Evolutionary conservation across 1,139 yeast species (phyloP).

Genomic region (Geotrichum citri-aurantii): DNA sequence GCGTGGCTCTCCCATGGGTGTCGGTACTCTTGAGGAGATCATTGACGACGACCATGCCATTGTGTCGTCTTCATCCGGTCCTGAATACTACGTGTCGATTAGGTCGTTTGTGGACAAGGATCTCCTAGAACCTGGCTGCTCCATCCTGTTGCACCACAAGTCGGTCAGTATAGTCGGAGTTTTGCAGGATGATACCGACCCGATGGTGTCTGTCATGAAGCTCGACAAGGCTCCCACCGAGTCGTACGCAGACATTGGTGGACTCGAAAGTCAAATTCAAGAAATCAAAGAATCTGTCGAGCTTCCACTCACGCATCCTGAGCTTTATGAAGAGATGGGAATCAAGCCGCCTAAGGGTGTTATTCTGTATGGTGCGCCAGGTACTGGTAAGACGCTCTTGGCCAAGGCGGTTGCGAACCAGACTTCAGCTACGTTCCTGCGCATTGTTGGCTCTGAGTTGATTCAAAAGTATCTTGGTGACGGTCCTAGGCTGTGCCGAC

Average conservation of each 20-base stretch:
- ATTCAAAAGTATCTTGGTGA: constrained; percentile 97
- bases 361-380: constrained; percentile 96
- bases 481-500: constrained; percentile 93
- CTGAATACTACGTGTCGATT: constrained; percentile 93
- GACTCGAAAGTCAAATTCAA: constrained; percentile 91
- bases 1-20: constrained; percentile 94
- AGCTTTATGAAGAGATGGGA: constrained; percentile 97
- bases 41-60: constrained; percentile 98
- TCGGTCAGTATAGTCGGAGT: constrained; percentile 94
- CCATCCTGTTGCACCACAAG: constrained; percentile 91
- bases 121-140: constrained; percentile 94
- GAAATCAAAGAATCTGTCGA: constrained; percentile 98
- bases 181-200: constrained; percentile 93
- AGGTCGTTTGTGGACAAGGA: constrained; percentile 98
- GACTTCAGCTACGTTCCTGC: constrained; percentile 90
- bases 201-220: constrained; percentile 97
- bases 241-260: constrained; percentile 96
- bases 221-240: constrained; percentile 96
- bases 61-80: constrained; percentile 92
- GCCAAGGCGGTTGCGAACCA: constrained; percentile 99
- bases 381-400: constrained; percentile 94
- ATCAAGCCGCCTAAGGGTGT: constrained; percentile 99
- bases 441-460: constrained; percentile 95
- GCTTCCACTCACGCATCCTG: constrained; percentile 95
- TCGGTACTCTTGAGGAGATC: constrained; percentile 94